These are phyloP conservation scores for Agastache rugosa DNA, from an alignment of 257 asterid species.

Conservation along the genomic window DNA sequence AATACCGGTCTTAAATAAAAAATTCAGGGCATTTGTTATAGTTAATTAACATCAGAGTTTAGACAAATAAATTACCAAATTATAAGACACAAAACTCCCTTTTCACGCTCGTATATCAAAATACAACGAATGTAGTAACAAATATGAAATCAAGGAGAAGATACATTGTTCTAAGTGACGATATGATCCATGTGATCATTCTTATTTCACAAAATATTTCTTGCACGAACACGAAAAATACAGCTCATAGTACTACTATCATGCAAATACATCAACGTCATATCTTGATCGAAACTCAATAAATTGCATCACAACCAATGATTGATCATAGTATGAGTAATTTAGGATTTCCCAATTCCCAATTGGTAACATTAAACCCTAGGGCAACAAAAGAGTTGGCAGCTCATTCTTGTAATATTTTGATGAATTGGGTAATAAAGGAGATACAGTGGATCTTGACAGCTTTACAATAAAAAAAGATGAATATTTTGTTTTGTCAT, in stretches of 20 bases:
- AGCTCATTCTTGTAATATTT: slow-evolving; percentile 36
- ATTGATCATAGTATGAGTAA: slow-evolving; percentile 32
- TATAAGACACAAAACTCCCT: background rate
- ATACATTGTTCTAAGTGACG: slow-evolving; percentile 1
- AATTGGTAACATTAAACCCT: slow-evolving; percentile 10
- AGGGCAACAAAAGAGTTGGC: slow-evolving; percentile 31
- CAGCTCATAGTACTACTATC: slow-evolving; percentile 9
- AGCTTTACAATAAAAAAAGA: slow-evolving; percentile 37
- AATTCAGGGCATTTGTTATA: background rate
- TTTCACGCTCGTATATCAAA: background rate
- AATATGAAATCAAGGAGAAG: background rate
- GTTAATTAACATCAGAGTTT: background rate
- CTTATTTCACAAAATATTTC: slow-evolving; percentile 3
- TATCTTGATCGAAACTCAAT: slow-evolving; percentile 10
- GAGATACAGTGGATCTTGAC: slow-evolving; percentile 47
- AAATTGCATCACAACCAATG: slow-evolving; percentile 26
- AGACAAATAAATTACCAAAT: background rate
- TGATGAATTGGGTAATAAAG: slow-evolving; percentile 33
- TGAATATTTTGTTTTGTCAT: slow-evolving; percentile 40
- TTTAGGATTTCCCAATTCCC: slow-evolving; percentile 26
- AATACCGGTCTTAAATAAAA: background rate
- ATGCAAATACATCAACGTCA: slow-evolving; percentile 1
- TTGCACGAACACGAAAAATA: slow-evolving; percentile 13
- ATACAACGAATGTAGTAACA: slow-evolving; percentile 1
- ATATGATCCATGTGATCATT: slow-evolving; percentile 23